A percentile compares a stretch with the other conserved stretches of the same genome.
phyloP scores from a whole-genome alignment of 495 filamentous ascomycete species.

The Trichodelitschia bisporula region DNA sequence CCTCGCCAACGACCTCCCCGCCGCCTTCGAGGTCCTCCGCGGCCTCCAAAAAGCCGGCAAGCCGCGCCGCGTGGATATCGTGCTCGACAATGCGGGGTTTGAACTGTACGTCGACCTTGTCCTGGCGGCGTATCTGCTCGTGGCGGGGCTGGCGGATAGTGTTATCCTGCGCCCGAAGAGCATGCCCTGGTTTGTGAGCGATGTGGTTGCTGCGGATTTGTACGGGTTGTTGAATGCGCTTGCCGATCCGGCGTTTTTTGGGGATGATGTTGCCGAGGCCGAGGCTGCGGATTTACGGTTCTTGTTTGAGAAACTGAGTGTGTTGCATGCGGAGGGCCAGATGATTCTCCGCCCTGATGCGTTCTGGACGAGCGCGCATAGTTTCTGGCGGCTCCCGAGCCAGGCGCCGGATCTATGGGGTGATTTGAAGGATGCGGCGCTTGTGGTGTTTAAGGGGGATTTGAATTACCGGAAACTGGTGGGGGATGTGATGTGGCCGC shows the following conservation, averaged over 20 bases:
- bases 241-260: constrained; percentile 52
- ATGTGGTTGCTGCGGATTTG: constrained; percentile 74
- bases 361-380: constrained; percentile 73
- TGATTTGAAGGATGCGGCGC: constrained; percentile 59
- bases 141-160: constrained; percentile 54
- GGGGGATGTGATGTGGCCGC: constrained; percentile 72
- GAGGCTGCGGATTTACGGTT: constrained; percentile 45
- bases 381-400: constrained; percentile 65
- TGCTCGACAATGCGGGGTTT: constrained; percentile 91
- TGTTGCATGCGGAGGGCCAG: constrained; percentile 56
- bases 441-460: constrained; percentile 96
- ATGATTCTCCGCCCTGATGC: constrained; percentile 52
- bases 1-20: constrained; percentile 53
- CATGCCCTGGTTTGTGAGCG: constrained; percentile 94
- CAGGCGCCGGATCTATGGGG: constrained; percentile 39
- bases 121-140: constrained; percentile 68
- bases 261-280: constrained; percentile 41
- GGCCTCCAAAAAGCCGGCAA: constrained; percentile 41
- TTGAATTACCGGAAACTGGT: constrained; percentile 84
- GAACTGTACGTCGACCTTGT: constrained; percentile 89
- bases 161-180: constrained; percentile 83
- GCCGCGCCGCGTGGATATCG: constrained; percentile 49
- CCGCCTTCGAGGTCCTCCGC: constrained; percentile 43
- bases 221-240: constrained; percentile 50
- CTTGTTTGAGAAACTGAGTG: constrained; percentile 59